Base-by-base conservation (phyloP, 139 green algal genomes). In the Chlorella ohadii region DNA sequence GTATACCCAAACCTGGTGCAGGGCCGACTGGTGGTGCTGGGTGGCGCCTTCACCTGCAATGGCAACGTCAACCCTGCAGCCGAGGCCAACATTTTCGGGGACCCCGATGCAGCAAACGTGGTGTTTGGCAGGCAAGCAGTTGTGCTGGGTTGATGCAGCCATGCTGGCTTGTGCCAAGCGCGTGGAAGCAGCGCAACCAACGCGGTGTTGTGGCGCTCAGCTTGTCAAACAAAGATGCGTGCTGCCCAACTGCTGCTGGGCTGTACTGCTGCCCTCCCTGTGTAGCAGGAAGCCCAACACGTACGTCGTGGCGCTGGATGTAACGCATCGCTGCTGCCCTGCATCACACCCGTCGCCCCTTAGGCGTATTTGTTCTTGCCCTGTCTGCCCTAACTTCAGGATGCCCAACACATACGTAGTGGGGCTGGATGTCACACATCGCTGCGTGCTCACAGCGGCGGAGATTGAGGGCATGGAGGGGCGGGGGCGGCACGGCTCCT, bases 51-150 rank as follows among this genome's bases (percentile, higher is more conserved):
- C 72, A 89, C 90, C 38, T 78, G 88, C 22, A 94, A 91, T 64
- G 92, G 96, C 34, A 98, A 98, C 87, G 96, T 98, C 31, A 97
- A 96, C 80, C 94, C 94, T 0, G 84, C 92, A 22, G 91, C 90
- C 1, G 94, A 97, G 70, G 94, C 94, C 72, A 97, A 97, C 89
- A 92, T 95, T 31, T 93, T 90, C 66, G 89, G 92, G 2, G 93
- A 96, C 87, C 92, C 94, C 0, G 92, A 95, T 25, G 93, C 92
- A 39, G 94, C 93, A 16, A 92, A 95, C 73, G 89, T 91, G 65
- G 93, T 97, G 28, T 90, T 96, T 31, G 78, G 79, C 79, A 78
- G 79, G 79, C 34, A 44, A 31, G 79, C 31, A 9, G 6, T 51
- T n/a, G n/a, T n/a, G n/a, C n/a, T n/a, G n/a, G n/a, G n/a, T n/a